These are phyloP conservation scores for Microcyclospora tardicrescens DNA, from an alignment of 2,329 filamentous ascomycete genomes.

Conservation along the genomic window DNA sequence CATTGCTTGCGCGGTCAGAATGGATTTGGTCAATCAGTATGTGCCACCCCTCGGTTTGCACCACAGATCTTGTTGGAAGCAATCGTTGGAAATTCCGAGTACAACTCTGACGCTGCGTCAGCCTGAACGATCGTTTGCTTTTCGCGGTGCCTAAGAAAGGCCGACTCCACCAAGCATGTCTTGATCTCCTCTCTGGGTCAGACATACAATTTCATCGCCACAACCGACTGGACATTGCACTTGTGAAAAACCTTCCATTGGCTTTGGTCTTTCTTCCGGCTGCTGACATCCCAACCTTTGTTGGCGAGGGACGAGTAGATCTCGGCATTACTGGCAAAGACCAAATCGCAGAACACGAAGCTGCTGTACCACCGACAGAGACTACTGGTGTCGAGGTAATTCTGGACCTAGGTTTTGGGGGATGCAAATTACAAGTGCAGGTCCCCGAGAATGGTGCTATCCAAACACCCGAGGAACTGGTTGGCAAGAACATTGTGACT, in stretches of 20 bases:
- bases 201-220: slow-evolving; percentile 96
- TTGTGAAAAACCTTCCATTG: slow-evolving; percentile 92
- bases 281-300: slow-evolving; percentile 93
- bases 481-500: slow-evolving; percentile 88
- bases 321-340: slow-evolving; percentile 90
- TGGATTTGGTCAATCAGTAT: slow-evolving; percentile 26
- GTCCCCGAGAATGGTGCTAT: slow-evolving; percentile 76
- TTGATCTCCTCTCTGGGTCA: slow-evolving; percentile 83
- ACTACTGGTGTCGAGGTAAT: slow-evolving; percentile 64
- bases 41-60: slow-evolving; percentile 5
- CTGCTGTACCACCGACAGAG: slow-evolving; percentile 32
- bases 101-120: slow-evolving; percentile 32
- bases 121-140: slow-evolving; percentile 81
- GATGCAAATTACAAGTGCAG: slow-evolving; percentile 91
- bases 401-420: slow-evolving; percentile 80
- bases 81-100: not conserved
- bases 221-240: slow-evolving; percentile 88
- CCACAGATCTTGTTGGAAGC: not conserved
- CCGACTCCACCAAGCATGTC: slow-evolving; percentile 71
- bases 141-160: slow-evolving; percentile 99
- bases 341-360: slow-evolving; percentile 73
- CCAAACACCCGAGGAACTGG: slow-evolving; percentile 56
- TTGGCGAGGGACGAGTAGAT: slow-evolving; percentile 86
- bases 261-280: slow-evolving; percentile 94
- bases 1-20: slow-evolving; percentile 3